A percentile compares a stretch with the other conserved stretches of the same genome.
Conservation (phyloP, 108 stramenopile genomes). For the Chaetoceros tenuissimus region DNA sequence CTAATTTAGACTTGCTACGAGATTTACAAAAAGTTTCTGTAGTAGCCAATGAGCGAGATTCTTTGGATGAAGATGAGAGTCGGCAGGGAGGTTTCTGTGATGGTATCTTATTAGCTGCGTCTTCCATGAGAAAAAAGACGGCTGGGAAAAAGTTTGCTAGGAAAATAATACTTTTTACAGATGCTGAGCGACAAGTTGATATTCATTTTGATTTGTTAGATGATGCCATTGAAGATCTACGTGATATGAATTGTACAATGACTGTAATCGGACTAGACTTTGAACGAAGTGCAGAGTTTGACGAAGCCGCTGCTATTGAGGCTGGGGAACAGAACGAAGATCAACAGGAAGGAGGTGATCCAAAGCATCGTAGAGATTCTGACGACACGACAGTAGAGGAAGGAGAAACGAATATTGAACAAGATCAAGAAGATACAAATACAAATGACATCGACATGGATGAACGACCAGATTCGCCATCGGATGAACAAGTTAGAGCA, state of each 20-base stretch:
- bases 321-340: constrained; percentile 18
- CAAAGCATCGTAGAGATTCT: not conserved
- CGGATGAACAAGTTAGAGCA: constrained; percentile 2
- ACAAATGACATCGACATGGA: not conserved
- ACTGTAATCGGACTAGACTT: constrained; percentile 61
- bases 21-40: constrained; percentile 22
- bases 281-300: constrained; percentile 13
- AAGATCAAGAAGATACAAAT: not conserved
- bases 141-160: constrained; percentile 39
- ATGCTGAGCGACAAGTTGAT: constrained; percentile 61
- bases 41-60: not conserved
- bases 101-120: constrained; percentile 69
- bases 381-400: not conserved
- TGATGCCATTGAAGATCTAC: constrained; percentile 43
- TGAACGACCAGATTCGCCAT: not conserved
- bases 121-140: constrained; percentile 51
- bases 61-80: constrained; percentile 2
- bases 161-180: constrained; percentile 65
- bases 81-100: constrained; percentile 53
- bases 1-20: constrained; percentile 35
- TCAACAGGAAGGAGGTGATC: not conserved
- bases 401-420: constrained; percentile 8
- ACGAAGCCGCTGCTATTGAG: constrained; percentile 1
- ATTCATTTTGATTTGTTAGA: constrained; percentile 41
- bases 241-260: constrained; percentile 47